Evolutionary conservation across 148 eudicot genomes (phyloP).

Genomic region (Salicornia ramosissima): DNA sequence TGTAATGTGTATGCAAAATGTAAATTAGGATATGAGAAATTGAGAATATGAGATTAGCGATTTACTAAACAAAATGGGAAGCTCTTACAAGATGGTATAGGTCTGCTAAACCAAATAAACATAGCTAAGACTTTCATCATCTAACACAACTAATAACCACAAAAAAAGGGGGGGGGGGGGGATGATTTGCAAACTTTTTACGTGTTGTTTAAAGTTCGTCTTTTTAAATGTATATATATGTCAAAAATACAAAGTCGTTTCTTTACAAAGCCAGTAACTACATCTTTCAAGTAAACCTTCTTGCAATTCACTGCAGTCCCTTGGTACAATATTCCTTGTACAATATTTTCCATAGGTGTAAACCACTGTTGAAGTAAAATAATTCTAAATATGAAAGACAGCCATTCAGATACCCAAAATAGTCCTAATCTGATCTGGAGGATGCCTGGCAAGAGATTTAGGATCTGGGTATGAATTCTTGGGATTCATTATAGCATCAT

Average conservation of each 20-base stretch:
- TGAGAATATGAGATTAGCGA: too few relatives aligned
- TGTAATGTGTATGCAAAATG: too few relatives aligned
- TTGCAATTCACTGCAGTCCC: background rate
- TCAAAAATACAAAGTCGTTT: background rate
- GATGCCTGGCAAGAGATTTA: constrained; percentile 89
- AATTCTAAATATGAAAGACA: background rate
- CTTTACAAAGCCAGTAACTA: constrained; percentile 2
- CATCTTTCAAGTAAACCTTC: background rate
- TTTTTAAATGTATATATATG: too few relatives aligned
- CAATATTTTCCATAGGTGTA: background rate
- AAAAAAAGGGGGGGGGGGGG: too few relatives aligned
- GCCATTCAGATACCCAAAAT: constrained; percentile 73
- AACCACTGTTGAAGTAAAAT: background rate
- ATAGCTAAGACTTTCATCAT: too few relatives aligned
- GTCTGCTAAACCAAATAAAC: too few relatives aligned
- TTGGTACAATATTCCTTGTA: background rate
- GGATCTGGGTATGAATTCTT: constrained; percentile 76
- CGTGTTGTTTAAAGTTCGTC: too few relatives aligned
- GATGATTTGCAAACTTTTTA: too few relatives aligned
- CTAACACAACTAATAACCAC: too few relatives aligned
- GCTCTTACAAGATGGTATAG: too few relatives aligned
- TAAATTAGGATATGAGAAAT: too few relatives aligned
- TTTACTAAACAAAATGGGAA: too few relatives aligned
- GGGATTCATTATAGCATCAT: constrained; percentile 73
- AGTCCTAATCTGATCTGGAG: constrained; percentile 91